These are phyloP conservation scores for Thermoascus crustaceus DNA, from an alignment of 2,329 filamentous ascomycete genomes.

Conservation along the genomic window DNA sequence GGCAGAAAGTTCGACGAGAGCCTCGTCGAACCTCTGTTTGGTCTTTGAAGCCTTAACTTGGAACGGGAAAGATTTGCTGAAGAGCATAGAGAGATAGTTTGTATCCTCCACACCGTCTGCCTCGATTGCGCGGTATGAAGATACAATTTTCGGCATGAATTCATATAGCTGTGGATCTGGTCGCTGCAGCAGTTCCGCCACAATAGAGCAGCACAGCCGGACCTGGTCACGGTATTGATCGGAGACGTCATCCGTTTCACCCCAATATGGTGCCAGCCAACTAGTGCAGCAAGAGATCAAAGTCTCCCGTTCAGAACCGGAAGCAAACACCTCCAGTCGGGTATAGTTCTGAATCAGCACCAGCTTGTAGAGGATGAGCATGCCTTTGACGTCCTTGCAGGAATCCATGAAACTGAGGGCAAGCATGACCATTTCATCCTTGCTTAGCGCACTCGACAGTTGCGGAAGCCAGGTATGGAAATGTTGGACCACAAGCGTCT, in stretches of 20 bases:
- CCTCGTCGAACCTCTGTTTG: constrained; percentile 67
- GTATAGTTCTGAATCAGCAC: constrained; percentile 89
- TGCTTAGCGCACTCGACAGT: constrained; percentile 64
- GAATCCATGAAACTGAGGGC: constrained; percentile 92
- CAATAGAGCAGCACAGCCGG: constrained; percentile 82
- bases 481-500: constrained; percentile 90
- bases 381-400: constrained; percentile 77
- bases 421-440: constrained; percentile 81
- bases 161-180: constrained; percentile 75
- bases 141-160: constrained; percentile 82
- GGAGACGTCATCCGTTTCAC: constrained; percentile 60
- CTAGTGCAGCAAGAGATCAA: constrained; percentile 73
- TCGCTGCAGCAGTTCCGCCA: constrained; percentile 74
- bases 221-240: constrained; percentile 91
- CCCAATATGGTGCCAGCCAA: constrained; percentile 95
- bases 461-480: constrained; percentile 98
- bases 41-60: constrained; percentile 59
- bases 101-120: constrained; percentile 53
- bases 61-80: constrained; percentile 86
- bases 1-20: constrained; percentile 78
- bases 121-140: constrained; percentile 76
- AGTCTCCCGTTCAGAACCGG: constrained; percentile 64
- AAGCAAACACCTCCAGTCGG: constrained; percentile 69
- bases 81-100: constrained; percentile 69
- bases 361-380: constrained; percentile 84